Base-by-base conservation (phyloP, 768 basidiomycete species). In the Tricholoma furcatifolium region DNA sequence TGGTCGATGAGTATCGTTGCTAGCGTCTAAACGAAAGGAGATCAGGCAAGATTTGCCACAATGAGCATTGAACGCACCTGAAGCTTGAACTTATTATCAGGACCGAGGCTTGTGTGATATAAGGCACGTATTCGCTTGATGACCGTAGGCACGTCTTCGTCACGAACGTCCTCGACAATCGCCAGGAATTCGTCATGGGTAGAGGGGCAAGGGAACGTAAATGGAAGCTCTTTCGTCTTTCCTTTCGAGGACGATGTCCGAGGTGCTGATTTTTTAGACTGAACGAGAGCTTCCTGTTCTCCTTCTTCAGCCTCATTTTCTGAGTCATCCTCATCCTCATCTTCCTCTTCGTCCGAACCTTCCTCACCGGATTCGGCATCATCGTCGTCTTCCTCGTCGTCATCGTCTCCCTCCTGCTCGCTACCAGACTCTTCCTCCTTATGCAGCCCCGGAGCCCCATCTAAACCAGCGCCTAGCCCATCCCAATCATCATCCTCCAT, bases 151-250 rank as follows among this genome's bases (percentile, higher is more conserved):
- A 96, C 66, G 54, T 96, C 87, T 23, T 81, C 72, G 39, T 92
- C 88, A 14, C 82, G 76, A 15, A 94, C 67, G 36, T 76, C 78
- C 17, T 87, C 81, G 2, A 98, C 65, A 14, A 96, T 87, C 20
- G 87, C 82, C n/a, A 96, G 77, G 59, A 98, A 89, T 53, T 96
- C 93, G 42, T 91, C 90, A 60, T 98, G 94, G 10, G 75, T 84
- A 14, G 79, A 68, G 0, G 97, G 97, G 62, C 93, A 96, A 39
- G 89, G 79, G 68, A 98, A 98, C 1, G 92, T 98, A 67, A 83
- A 99, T 0, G 97, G 97, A 3, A 98, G 77, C 52, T 93, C 91
- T 48, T 81, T 78, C 9, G 64, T 62, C 1, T 64, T 55, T 27
- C 56, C 55, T 71, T 70, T 53, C 63, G 71, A 58, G 62, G 71